Evolutionary conservation across 176 grass and related monocot genomes (phyloP).

Genomic region (Tuctoria greenei): DNA sequence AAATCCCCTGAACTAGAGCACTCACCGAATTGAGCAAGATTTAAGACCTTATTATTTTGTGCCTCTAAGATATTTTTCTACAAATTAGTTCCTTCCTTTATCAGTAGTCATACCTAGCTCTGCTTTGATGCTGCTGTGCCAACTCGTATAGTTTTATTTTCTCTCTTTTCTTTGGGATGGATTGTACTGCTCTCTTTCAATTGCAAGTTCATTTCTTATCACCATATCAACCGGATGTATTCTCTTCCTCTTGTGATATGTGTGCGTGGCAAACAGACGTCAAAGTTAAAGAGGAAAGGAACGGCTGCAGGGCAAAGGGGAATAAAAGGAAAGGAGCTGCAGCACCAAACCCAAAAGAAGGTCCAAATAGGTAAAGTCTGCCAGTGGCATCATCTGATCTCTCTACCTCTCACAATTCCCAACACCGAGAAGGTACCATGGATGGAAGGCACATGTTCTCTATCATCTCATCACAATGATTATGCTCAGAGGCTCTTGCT

Average conservation of each 20-base stretch:
- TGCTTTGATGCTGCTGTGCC: not conserved
- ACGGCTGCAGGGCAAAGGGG: constrained; percentile 27
- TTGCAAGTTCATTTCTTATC: not conserved
- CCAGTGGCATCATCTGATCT: constrained; percentile 38
- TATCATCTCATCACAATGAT: constrained; percentile 43
- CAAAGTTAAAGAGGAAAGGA: constrained; percentile 44
- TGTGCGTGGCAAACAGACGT: constrained; percentile 14
- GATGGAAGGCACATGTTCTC: constrained; percentile 17
- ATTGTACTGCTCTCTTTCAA: not conserved
- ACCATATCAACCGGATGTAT: not conserved
- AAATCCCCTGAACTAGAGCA: constrained; percentile 11
- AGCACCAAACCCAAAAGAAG: constrained; percentile 52
- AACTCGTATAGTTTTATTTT: not conserved
- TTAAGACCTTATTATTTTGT: not conserved
- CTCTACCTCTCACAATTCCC: constrained; percentile 33
- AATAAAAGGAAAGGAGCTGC: constrained; percentile 44
- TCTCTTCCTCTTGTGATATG: constrained; percentile 15
- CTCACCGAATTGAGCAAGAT: constrained; percentile 2
- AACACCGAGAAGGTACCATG: constrained; percentile 36
- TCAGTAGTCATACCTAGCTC: not conserved
- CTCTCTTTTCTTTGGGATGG: not conserved
- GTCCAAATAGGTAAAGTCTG: constrained; percentile 24
- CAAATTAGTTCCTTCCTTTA: not conserved
- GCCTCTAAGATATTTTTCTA: not conserved
- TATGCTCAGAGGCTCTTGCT: constrained; percentile 42